phyloP scores from a whole-genome alignment of 1,284 basidiomycete species.

The Athelia sp. region DNA sequence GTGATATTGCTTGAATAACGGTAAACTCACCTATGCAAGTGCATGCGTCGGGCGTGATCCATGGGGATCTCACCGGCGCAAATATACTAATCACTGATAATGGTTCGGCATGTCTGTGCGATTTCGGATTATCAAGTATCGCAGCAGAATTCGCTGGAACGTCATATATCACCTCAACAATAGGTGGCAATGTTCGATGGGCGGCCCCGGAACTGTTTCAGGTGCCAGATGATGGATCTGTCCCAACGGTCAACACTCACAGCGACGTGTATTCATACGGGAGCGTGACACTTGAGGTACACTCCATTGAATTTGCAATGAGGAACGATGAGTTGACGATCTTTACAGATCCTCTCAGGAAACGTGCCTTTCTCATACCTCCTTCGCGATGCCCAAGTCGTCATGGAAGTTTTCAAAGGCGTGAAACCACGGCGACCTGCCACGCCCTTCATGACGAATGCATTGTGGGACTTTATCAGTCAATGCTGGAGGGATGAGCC shows the following conservation, averaged over 20 bases:
- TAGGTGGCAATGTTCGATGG: constrained; percentile 35
- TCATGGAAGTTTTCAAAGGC: constrained; percentile 34
- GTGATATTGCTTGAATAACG: not conserved
- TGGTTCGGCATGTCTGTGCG: constrained; percentile 28
- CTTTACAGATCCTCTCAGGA: constrained; percentile 29
- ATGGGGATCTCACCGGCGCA: constrained; percentile 37
- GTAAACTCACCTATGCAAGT: constrained; percentile 18
- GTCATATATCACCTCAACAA: constrained; percentile 21
- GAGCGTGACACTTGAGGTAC: constrained; percentile 36
- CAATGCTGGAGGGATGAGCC: constrained; percentile 31
- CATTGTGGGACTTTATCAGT: constrained; percentile 34
- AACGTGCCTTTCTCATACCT: constrained; percentile 35
- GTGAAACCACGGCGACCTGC: constrained; percentile 34
- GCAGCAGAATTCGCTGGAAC: constrained; percentile 25
- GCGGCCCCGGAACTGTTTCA: constrained; percentile 18
- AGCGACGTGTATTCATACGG: constrained; percentile 39
- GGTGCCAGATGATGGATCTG: constrained; percentile 12
- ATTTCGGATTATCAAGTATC: constrained; percentile 38
- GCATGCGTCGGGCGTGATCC: constrained; percentile 31
- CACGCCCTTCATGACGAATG: constrained; percentile 30
- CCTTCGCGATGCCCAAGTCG: constrained; percentile 33
- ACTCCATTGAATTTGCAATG: constrained; percentile 1
- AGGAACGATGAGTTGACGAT: not conserved
- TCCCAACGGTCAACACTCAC: constrained; percentile 19
- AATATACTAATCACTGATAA: constrained; percentile 36